Evolutionary conservation across 768 basidiomycete species (phyloP).

Genomic region (Leccinum disarticulatum): DNA sequence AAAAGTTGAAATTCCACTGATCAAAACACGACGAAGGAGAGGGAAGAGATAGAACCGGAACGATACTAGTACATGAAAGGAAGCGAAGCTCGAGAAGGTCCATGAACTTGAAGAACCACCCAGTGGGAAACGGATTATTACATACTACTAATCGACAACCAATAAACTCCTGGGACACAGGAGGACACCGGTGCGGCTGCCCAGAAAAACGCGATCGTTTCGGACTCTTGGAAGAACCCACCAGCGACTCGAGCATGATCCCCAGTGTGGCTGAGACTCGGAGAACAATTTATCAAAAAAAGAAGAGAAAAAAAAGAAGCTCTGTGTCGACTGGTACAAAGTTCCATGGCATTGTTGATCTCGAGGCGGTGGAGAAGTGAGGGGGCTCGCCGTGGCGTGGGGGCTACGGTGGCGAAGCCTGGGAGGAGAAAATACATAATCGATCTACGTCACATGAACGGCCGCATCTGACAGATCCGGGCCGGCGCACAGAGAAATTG

Average conservation of each 20-base stretch:
- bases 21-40: background rate
- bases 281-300: background rate
- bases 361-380: background rate
- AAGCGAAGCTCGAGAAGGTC: background rate
- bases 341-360: background rate
- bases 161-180: background rate
- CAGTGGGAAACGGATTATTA: background rate
- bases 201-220: background rate
- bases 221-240: background rate
- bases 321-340: background rate
- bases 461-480: constrained; percentile 18
- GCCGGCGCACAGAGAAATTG: background rate
- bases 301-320: background rate
- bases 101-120: background rate
- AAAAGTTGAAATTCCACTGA: background rate
- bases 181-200: background rate
- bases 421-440: constrained; percentile 2
- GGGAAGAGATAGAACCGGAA: background rate
- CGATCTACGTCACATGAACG: constrained; percentile 16
- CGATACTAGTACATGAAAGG: background rate
- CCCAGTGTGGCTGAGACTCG: background rate
- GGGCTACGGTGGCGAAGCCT: background rate
- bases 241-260: background rate
- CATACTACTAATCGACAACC: background rate
- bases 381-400: background rate